Evolutionary conservation across 208 protist genomes (phyloP).

Genomic region (Crithidia thermophila): DNA sequence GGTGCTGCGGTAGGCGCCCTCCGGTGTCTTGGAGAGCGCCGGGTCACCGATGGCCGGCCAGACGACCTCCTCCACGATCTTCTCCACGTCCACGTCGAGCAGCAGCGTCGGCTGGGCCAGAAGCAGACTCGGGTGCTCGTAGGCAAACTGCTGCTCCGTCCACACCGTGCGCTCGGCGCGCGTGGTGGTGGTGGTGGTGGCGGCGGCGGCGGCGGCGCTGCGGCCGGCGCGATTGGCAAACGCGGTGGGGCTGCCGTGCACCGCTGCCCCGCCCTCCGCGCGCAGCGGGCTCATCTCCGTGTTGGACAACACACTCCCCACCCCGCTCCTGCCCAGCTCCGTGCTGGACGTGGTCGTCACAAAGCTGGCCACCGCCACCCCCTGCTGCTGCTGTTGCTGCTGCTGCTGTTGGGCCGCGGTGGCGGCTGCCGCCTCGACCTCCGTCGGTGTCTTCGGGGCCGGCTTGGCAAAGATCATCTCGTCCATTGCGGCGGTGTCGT

Average conservation of each 20-base stretch:
- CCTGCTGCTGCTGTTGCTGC: conserved; percentile 4
- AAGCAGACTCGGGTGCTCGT: conserved; percentile 28
- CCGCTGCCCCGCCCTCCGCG: not conserved
- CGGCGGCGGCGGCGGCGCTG: not conserved
- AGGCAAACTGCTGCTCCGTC: conserved; percentile 30
- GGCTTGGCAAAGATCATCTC: conserved; percentile 25
- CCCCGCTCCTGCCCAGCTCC: not conserved
- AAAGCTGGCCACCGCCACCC: not conserved
- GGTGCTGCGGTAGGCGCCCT: conserved; percentile 8
- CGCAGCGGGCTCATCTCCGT: not conserved
- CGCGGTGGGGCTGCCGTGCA: not conserved
- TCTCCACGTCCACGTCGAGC: conserved; percentile 27
- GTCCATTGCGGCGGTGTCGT: conserved; percentile 36
- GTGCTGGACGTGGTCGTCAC: not conserved
- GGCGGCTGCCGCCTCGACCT: not conserved
- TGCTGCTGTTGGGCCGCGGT: not conserved
- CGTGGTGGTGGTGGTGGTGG: not conserved
- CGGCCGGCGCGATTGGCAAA: not conserved
- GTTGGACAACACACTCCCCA: not conserved
- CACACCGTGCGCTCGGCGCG: conserved; percentile 16
- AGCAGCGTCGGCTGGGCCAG: conserved; percentile 21
- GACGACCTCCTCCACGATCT: conserved; percentile 16
- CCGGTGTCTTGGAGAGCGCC: too few relatives aligned
- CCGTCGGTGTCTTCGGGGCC: not conserved
- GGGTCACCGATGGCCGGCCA: not conserved